phyloP scores from a whole-genome alignment of 2,329 filamentous ascomycete species.

The Calonectria pseudoreteaudii region DNA sequence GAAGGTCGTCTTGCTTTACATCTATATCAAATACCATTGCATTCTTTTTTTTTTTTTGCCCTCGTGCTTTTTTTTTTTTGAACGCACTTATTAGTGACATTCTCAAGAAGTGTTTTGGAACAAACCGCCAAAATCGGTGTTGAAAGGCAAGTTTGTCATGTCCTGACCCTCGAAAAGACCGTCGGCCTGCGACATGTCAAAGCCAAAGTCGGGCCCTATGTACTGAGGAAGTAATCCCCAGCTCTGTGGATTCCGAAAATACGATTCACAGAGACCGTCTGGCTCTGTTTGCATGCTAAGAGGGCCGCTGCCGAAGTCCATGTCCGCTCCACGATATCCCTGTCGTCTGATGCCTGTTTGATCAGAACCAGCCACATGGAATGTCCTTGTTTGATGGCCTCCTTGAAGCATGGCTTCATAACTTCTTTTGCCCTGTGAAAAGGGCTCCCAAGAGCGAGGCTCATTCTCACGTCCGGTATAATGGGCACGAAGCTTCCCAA shows the following conservation, averaged over 20 bases:
- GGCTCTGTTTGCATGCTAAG: neutral
- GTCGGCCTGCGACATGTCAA: conserved; percentile 9
- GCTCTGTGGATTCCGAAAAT: neutral
- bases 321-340: neutral
- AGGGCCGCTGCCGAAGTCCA: neutral
- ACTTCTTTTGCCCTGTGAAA: neutral
- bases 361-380: neutral
- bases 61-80: too few relatives aligned
- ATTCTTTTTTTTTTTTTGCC: too few relatives aligned
- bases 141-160: neutral
- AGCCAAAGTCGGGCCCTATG: conserved; percentile 23
- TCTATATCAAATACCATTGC: neutral
- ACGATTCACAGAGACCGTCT: neutral
- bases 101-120: neutral
- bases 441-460: neutral
- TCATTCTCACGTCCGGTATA: neutral
- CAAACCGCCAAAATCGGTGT: neutral
- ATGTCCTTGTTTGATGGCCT: neutral
- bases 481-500: neutral
- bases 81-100: neutral
- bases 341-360: neutral
- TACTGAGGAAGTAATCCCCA: conserved; percentile 17
- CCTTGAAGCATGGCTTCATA: neutral
- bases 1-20: neutral
- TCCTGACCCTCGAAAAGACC: conserved; percentile 5